phyloP scores from a whole-genome alignment of 495 filamentous ascomycete species.

The Trichoderma parareesei region DNA sequence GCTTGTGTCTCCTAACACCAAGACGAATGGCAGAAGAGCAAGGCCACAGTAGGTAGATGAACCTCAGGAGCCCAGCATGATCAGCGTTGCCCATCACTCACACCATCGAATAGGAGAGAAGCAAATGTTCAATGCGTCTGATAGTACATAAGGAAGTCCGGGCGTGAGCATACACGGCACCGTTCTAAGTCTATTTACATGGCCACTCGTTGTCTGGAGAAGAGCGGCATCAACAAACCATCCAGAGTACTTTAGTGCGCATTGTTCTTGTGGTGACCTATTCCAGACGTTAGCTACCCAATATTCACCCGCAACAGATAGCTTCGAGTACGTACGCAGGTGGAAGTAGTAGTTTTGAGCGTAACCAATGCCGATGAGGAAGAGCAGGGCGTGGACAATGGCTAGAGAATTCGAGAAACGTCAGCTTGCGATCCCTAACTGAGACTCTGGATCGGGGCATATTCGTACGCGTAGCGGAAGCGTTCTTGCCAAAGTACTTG shows the following conservation, averaged over 20 bases:
- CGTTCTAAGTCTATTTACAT: constrained; percentile 10
- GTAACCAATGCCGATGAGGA: constrained; percentile 73
- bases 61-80: no score
- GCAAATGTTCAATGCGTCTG: not conserved
- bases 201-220: not conserved
- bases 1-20: no score
- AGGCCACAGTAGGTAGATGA: no score
- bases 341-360: constrained; percentile 99
- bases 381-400: constrained; percentile 73
- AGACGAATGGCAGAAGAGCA: no score
- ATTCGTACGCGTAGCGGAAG: constrained; percentile 79
- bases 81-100: not conserved
- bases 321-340: constrained; percentile 60
- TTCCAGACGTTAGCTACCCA: constrained; percentile 21
- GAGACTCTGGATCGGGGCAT: not conserved
- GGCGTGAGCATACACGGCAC: constrained; percentile 1
- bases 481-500: constrained; percentile 90
- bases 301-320: not conserved
- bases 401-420: constrained; percentile 43
- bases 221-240: constrained; percentile 8
- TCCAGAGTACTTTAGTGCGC: constrained; percentile 59
- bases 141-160: constrained; percentile 7
- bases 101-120: not conserved
- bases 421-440: not conserved
- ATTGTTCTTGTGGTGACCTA: constrained; percentile 99